These are phyloP conservation scores for Coniochaeta sp. DNA, from an alignment of 2,329 filamentous ascomycete genomes.

Conservation along the genomic window DNA sequence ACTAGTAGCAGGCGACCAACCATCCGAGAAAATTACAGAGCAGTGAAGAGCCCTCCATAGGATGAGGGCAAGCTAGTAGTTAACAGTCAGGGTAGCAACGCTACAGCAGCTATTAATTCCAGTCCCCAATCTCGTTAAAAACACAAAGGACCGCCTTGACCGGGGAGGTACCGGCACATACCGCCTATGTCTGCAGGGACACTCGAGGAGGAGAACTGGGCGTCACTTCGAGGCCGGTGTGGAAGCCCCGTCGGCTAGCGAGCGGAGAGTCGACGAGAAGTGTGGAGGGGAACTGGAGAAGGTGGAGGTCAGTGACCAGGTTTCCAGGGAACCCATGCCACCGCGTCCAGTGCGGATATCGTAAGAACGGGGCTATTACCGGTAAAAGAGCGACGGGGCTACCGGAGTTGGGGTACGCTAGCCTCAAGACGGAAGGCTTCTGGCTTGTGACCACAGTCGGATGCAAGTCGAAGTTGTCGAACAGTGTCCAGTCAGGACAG, in stretches of 20 bases:
- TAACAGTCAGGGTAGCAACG: background rate
- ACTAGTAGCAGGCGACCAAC: background rate
- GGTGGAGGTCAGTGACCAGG: background rate
- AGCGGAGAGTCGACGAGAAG: background rate
- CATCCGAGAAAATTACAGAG: background rate
- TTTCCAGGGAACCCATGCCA: background rate
- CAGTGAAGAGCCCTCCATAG: background rate
- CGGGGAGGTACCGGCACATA: background rate
- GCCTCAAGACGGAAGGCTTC: background rate
- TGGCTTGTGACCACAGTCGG: background rate
- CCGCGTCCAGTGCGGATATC: background rate
- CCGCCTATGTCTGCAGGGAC: background rate
- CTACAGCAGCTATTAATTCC: background rate
- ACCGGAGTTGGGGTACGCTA: constrained; percentile 1
- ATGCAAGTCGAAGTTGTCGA: too few species aligned
- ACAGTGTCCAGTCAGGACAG: background rate
- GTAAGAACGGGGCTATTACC: background rate
- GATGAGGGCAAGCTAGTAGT: background rate
- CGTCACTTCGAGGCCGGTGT: background rate
- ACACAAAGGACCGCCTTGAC: background rate
- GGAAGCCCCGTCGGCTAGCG: background rate
- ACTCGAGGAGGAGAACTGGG: background rate
- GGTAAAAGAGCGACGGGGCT: background rate
- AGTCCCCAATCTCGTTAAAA: background rate
- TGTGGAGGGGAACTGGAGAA: background rate